Evolutionary conservation across 2,329 filamentous ascomycete genomes (phyloP).

Genomic region (Diaporthe amygdali): DNA sequence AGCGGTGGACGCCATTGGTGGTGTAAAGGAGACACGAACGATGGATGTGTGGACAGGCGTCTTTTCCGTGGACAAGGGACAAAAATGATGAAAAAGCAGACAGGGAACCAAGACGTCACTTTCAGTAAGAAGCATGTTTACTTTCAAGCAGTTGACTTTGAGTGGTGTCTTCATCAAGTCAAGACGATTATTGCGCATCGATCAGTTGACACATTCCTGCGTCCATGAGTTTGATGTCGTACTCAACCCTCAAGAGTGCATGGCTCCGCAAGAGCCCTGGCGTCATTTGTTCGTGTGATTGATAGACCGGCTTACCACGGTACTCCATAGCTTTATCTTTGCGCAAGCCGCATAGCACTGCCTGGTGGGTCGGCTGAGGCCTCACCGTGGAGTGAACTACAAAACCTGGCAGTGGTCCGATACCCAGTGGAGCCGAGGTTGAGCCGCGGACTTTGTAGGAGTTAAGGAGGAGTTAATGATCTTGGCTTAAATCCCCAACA

Average conservation of each 20-base stretch:
- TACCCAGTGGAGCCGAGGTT: background rate
- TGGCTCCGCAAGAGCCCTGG: too few relatives aligned
- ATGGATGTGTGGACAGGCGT: slow-evolving; percentile 48
- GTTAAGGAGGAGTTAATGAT: background rate
- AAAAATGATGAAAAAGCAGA: background rate
- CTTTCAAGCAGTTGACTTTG: too few relatives aligned
- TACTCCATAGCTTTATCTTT: too few relatives aligned
- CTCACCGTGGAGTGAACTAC: background rate
- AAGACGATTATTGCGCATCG: too few relatives aligned
- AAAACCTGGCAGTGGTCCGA: background rate
- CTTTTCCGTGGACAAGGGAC: background rate
- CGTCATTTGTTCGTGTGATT: too few relatives aligned
- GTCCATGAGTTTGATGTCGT: too few relatives aligned
- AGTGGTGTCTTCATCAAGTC: too few relatives aligned
- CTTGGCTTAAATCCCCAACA: too few relatives aligned
- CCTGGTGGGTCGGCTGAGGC: background rate
- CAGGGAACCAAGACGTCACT: fast-evolving
- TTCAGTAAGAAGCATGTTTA: too few relatives aligned
- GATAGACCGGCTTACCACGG: too few relatives aligned
- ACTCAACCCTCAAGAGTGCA: too few relatives aligned
- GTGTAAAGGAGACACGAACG: slow-evolving; percentile 37
- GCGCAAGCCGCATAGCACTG: background rate
- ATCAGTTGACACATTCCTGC: too few relatives aligned
- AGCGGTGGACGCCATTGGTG: slow-evolving; percentile 34
- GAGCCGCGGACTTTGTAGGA: background rate